These are phyloP conservation scores for Hypoxylon cercidicola DNA, from an alignment of 495 filamentous ascomycete genomes.

Conservation along the genomic window DNA sequence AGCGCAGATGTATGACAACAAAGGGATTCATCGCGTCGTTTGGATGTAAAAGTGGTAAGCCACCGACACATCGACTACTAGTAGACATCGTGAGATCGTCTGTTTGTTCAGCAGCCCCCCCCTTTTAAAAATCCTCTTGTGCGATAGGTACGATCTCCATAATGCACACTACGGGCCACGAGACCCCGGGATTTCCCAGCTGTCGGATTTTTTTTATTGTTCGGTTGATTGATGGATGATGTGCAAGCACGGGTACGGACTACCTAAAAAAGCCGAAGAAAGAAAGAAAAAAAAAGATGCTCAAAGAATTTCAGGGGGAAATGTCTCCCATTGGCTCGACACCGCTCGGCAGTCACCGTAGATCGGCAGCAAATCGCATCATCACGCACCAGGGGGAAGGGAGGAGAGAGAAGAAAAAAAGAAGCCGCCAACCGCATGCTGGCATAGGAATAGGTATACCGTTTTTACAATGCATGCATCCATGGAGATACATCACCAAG, in stretches of 20 bases:
- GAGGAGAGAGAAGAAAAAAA: constrained; percentile 11
- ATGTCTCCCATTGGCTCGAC: constrained; percentile 22
- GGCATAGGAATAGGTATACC: not conserved
- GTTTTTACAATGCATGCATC: not conserved
- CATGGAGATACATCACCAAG: not conserved
- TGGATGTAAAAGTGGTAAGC: constrained; percentile 2
- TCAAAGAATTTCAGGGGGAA: constrained; percentile 20
- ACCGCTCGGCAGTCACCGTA: constrained; percentile 17
- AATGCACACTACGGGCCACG: no score
- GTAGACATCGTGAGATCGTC: constrained; percentile 22
- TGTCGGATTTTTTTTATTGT: constrained; percentile 10
- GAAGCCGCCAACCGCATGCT: constrained; percentile 5
- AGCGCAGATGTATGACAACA: not conserved
- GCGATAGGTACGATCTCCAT: constrained; percentile 16
- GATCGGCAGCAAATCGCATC: constrained; percentile 38
- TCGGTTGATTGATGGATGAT: constrained; percentile 14
- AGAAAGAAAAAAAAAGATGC: not conserved
- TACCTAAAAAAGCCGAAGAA: constrained; percentile 15
- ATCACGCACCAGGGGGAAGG: constrained; percentile 9
- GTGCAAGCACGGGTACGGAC: not conserved
- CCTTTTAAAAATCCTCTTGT: constrained; percentile 4
- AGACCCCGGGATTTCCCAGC: constrained; percentile 13
- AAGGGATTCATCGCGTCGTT: not conserved
- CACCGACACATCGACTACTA: constrained; percentile 3
- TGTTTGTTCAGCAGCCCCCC: constrained; percentile 2